A percentile compares a stretch with the other conserved stretches of the same genome.
These are phyloP conservation scores for Aristolochia fimbriata DNA, from an alignment of 164 flowering plant genomes.

Conservation along the genomic window DNA sequence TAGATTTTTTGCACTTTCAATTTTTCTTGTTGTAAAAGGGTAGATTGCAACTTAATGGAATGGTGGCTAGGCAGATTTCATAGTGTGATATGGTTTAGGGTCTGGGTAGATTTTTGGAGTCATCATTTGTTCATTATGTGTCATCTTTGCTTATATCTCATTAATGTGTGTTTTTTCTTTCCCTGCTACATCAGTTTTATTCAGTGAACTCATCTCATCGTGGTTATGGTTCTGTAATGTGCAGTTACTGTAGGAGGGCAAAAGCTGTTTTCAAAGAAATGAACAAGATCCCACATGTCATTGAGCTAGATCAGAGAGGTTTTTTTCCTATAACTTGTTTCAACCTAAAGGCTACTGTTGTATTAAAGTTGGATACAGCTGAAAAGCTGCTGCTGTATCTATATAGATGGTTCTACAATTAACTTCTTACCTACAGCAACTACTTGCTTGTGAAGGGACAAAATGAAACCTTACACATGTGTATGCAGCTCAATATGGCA, in stretches of 20 bases:
- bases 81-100: neutral
- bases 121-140: neutral
- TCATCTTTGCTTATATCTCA: neutral
- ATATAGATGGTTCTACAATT: too few relatives aligned
- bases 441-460: too few relatives aligned
- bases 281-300: slow-evolving; percentile 56
- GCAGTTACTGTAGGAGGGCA: slow-evolving; percentile 78
- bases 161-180: neutral
- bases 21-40: too few relatives aligned
- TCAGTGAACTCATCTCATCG: neutral
- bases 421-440: too few relatives aligned
- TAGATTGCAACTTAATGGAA: too few relatives aligned
- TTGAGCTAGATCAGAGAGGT: slow-evolving; percentile 94
- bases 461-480: too few relatives aligned
- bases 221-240: slow-evolving; percentile 3
- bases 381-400: too few relatives aligned
- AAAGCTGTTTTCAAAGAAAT: slow-evolving; percentile 83
- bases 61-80: too few relatives aligned
- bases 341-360: neutral
- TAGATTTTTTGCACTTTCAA: too few relatives aligned
- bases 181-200: neutral
- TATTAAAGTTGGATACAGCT: too few relatives aligned
- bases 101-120: neutral
- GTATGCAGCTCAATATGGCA: too few relatives aligned
- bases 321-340: slow-evolving; percentile 3